phyloP scores from a whole-genome alignment of 2,329 filamentous ascomycete genomes.

The Blastomyces parvus region DNA sequence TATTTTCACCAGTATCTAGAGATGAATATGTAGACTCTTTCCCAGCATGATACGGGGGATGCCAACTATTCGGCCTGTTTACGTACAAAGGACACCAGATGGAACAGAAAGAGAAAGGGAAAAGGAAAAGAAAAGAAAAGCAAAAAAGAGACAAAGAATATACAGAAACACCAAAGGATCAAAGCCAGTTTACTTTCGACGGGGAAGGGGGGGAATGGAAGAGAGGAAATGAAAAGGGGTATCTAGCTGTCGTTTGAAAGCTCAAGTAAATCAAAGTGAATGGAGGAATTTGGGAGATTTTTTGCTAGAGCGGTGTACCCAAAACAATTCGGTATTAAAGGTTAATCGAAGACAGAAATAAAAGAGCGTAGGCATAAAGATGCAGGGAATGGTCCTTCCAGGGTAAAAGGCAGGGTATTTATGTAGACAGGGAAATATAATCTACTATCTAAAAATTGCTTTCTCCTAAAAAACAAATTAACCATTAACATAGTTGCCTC shows the following conservation, averaged over 20 bases:
- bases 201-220: neutral
- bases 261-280: slow-evolving; percentile 10
- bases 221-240: neutral
- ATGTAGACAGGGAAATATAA: neutral
- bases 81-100: neutral
- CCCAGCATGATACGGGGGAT: neutral
- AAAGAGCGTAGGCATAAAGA: neutral
- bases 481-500: neutral
- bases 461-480: neutral
- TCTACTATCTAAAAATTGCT: neutral
- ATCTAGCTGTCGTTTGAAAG: neutral
- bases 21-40: neutral
- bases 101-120: neutral
- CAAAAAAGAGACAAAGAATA: neutral
- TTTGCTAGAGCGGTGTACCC: neutral
- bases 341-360: neutral
- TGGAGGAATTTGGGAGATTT: slow-evolving; percentile 8
- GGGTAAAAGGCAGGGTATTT: neutral
- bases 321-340: neutral
- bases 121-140: neutral
- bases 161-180: neutral
- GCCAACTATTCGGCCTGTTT: neutral
- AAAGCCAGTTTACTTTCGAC: neutral
- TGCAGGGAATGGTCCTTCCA: neutral
- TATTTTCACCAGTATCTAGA: neutral